Base-by-base conservation (phyloP, 495 filamentous ascomycete genomes). In the Talaromyces liani region DNA sequence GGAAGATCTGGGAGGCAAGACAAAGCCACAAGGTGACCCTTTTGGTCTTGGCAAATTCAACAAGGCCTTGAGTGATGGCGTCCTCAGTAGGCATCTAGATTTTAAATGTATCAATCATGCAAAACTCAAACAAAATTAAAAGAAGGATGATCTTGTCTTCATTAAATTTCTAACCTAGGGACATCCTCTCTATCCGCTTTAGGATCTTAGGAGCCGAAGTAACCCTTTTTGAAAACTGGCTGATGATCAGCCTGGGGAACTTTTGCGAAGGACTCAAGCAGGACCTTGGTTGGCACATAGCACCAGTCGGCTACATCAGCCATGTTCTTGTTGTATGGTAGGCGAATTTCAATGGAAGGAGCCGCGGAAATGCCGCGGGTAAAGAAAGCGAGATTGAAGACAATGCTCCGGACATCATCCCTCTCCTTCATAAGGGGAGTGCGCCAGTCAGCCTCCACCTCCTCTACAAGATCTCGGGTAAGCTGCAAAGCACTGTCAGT, bases 131-230 rank as follows among this genome's bases (percentile, higher is more conserved):
- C 27, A 76, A 66, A 6, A 74, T 62, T 54, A 66, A 64, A 31
- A 70, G 61, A 63, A 74, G 39, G 60, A 76, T 64, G 47, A 69
- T 69, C 62, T 71, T 67, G 65, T 76, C 73, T 65, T 75, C 69
- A 36, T 68, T 66, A 63, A 71, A 68, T 57, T 72, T 74, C 64
- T 73, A 61, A 16, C 65, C 61, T 39, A 68, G 12, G 58, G 68
- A 66, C 71, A 73, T 75, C 34, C 58, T 69, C 67, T 66, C 72
- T 64, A 60, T 72, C 64, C 24, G 69, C 67, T 58, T 68, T 71
- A 3, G 72, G 61, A 67, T 75, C 41, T 60, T 75, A 74, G 24
- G 24, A 65, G 34, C 69, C 72, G 54, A 73, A 73, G 54, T 68
- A 64, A 6, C 70, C 73, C 55, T 70, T 68, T 60, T 70, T 75